Conservation (phyloP, 2,329 filamentous ascomycete species). For the Periconia sp. region DNA sequence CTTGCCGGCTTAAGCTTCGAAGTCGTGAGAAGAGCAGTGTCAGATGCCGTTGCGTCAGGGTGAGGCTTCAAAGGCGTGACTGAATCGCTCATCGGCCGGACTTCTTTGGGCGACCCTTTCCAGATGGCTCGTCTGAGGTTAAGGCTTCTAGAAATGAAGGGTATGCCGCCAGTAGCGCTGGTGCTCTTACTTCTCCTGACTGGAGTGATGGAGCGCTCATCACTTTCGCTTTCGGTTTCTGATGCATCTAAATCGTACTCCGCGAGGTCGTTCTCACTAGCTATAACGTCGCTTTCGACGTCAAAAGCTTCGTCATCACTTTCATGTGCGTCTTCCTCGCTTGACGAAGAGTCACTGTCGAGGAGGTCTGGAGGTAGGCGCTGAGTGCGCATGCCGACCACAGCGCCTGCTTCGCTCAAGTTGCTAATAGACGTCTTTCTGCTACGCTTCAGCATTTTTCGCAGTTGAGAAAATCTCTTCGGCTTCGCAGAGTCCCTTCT, state of each 20-base stretch:
- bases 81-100: slow-evolving; percentile 22
- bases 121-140: slow-evolving; percentile 35
- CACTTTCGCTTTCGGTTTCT: slow-evolving; percentile 31
- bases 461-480: slow-evolving; percentile 64
- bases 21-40: slow-evolving; percentile 29
- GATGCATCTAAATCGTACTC: slow-evolving; percentile 43
- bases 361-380: slow-evolving; percentile 69
- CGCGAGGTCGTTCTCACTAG: slow-evolving; percentile 39
- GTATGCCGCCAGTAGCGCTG: slow-evolving; percentile 21
- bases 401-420: slow-evolving; percentile 64
- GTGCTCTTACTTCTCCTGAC: slow-evolving; percentile 27
- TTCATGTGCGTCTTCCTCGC: slow-evolving; percentile 19
- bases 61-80: slow-evolving; percentile 33
- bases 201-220: slow-evolving; percentile 22
- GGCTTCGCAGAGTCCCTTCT: slow-evolving; percentile 48
- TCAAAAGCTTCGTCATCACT: slow-evolving; percentile 35
- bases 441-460: slow-evolving; percentile 67
- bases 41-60: slow-evolving; percentile 30
- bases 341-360: slow-evolving; percentile 45
- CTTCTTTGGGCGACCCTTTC: slow-evolving; percentile 24
- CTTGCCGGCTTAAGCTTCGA: slow-evolving; percentile 16
- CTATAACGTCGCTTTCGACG: slow-evolving; percentile 36
- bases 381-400: slow-evolving; percentile 77
- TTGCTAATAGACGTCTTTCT: slow-evolving; percentile 56
- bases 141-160: slow-evolving; percentile 34